phyloP scores from a whole-genome alignment of 2,329 filamentous ascomycete genomes.

The Fusarium sterilihyphosum region DNA sequence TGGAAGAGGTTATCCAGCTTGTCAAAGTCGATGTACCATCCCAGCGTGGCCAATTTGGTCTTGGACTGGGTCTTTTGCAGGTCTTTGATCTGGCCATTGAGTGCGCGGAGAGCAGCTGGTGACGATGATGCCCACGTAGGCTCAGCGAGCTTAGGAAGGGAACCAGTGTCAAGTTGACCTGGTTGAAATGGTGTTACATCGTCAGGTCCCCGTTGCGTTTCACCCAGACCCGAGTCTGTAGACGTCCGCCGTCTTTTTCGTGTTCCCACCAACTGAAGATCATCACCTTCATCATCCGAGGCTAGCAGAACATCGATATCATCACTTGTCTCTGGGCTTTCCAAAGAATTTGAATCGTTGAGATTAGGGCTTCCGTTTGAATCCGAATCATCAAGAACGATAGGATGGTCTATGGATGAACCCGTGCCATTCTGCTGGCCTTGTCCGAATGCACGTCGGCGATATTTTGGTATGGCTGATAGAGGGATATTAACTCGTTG shows the following conservation, averaged over 20 bases:
- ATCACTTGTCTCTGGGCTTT: conserved; percentile 1
- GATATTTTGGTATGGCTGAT: conserved; percentile 40
- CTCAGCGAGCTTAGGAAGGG: conserved; percentile 68
- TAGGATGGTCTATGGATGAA: not conserved
- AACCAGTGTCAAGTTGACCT: conserved; percentile 69
- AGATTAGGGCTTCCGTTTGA: conserved; percentile 25
- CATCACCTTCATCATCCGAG: conserved; percentile 29
- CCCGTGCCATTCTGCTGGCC: not conserved
- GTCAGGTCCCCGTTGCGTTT: not conserved
- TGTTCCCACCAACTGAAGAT: not conserved
- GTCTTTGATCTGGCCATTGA: conserved; percentile 64
- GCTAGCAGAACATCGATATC: conserved; percentile 37
- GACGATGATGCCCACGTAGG: conserved; percentile 47
- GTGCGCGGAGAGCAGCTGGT: conserved; percentile 36
- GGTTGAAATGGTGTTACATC: conserved; percentile 66
- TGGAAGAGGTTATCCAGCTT: conserved; percentile 82
- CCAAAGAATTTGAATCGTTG: not conserved
- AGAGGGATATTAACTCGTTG: conserved; percentile 40
- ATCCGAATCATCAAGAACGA: conserved; percentile 9
- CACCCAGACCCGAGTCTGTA: conserved; percentile 32
- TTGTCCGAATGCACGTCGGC: conserved; percentile 18
- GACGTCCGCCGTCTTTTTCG: conserved; percentile 36
- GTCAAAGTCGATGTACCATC: conserved; percentile 81
- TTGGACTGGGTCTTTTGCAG: conserved; percentile 71
- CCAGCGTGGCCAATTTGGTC: conserved; percentile 72